These are phyloP conservation scores for Rubroshorea leprosula DNA, from an alignment of 345 rosid species.

Conservation along the genomic window DNA sequence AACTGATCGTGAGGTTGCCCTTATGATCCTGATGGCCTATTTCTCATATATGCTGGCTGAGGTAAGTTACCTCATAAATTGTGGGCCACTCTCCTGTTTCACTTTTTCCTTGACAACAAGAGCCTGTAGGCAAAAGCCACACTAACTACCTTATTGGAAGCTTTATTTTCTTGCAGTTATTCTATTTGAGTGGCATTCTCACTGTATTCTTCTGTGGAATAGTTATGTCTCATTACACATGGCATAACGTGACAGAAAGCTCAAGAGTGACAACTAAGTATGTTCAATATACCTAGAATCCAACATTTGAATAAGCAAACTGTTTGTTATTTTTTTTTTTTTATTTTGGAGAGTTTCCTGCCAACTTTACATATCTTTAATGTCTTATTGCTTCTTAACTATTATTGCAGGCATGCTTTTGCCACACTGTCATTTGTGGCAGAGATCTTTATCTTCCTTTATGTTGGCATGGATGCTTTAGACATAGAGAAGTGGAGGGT, in stretches of 20 bases:
- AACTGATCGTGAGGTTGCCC: constrained; percentile 92
- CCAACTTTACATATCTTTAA: constrained; percentile 10
- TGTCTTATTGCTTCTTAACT: not conserved
- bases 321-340: not conserved
- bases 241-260: constrained; percentile 92
- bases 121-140: not conserved
- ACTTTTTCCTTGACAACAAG: not conserved
- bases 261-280: constrained; percentile 93
- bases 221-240: constrained; percentile 94
- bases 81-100: constrained; percentile 10
- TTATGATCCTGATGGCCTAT: constrained; percentile 94
- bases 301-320: constrained; percentile 4
- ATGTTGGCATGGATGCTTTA: constrained; percentile 97
- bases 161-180: constrained; percentile 50
- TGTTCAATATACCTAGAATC: constrained; percentile 14
- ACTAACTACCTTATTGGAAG: constrained; percentile 6
- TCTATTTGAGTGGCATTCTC: constrained; percentile 78
- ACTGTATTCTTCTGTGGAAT: constrained; percentile 97
- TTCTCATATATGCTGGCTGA: constrained; percentile 89
- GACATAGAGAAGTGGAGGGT: constrained; percentile 89
- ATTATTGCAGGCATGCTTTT: constrained; percentile 67
- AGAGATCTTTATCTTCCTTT: constrained; percentile 93
- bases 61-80: constrained; percentile 37
- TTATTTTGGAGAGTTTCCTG: not conserved
- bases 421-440: constrained; percentile 88